phyloP scores from a whole-genome alignment of 2,329 filamentous ascomycete genomes.

The Beauveria rudraprayagi region DNA sequence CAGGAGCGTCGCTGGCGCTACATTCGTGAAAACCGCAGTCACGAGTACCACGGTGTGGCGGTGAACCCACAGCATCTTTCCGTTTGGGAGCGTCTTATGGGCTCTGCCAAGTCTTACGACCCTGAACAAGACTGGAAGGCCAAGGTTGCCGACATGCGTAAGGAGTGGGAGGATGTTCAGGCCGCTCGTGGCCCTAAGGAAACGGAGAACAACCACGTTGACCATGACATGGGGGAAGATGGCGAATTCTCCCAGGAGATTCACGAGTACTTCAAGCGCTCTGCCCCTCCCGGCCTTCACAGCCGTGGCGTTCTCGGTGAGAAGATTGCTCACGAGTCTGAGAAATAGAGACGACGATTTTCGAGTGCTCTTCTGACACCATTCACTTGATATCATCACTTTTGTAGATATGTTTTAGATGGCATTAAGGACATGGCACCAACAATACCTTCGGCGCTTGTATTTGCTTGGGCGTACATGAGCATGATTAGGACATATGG shows the following conservation, averaged over 20 bases:
- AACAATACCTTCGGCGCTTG: background rate
- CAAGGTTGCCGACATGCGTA: constrained; percentile 75
- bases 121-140: constrained; percentile 73
- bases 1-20: constrained; percentile 90
- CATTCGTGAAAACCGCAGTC: constrained; percentile 66
- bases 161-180: constrained; percentile 51
- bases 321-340: constrained; percentile 17
- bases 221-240: constrained; percentile 32
- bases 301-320: constrained; percentile 20
- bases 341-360: constrained; percentile 10
- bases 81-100: constrained; percentile 75
- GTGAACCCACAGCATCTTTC: constrained; percentile 85
- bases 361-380: constrained; percentile 5
- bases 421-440: background rate
- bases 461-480: background rate
- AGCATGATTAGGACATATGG: background rate
- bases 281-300: constrained; percentile 22
- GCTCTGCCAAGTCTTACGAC: constrained; percentile 75
- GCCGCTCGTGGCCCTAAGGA: constrained; percentile 41
- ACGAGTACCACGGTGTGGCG: constrained; percentile 88
- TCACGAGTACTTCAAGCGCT: constrained; percentile 45
- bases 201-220: constrained; percentile 27
- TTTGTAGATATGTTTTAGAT: background rate
- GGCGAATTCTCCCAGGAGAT: constrained; percentile 47
- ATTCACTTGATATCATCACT: background rate